These are phyloP conservation scores for Hypoxylon fuscum DNA, from an alignment of 495 filamentous ascomycete species.

Conservation along the genomic window DNA sequence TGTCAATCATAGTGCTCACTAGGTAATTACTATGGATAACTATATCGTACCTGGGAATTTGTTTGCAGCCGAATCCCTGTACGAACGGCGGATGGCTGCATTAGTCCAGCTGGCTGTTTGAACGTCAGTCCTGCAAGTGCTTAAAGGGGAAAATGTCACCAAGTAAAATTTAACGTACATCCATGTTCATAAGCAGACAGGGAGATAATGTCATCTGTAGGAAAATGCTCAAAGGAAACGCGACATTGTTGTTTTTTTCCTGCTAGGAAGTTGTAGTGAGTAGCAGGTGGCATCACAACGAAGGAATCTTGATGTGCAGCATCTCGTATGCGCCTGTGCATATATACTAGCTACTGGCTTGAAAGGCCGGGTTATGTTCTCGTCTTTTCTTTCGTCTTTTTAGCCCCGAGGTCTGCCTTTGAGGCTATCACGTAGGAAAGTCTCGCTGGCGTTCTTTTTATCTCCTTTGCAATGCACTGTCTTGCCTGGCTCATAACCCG, in stretches of 20 bases:
- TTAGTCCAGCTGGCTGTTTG: constrained; percentile 56
- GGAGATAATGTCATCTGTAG: not conserved
- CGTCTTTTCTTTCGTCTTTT: constrained; percentile 38
- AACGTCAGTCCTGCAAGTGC: constrained; percentile 47
- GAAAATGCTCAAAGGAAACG: not conserved
- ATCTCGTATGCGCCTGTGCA: constrained; percentile 12
- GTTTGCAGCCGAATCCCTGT: constrained; percentile 42
- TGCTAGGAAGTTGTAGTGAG: not conserved
- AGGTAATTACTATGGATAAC: constrained; percentile 7
- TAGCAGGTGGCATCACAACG: not conserved
- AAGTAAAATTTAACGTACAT: constrained; percentile 26
- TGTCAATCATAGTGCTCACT: constrained; percentile 10
- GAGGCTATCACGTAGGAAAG: constrained; percentile 29
- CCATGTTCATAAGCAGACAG: not conserved
- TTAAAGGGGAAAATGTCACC: constrained; percentile 15
- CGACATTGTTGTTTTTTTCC: not conserved
- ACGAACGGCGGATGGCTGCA: constrained; percentile 49
- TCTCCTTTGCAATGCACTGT: constrained; percentile 32
- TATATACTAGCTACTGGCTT: constrained; percentile 30
- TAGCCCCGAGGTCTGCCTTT: constrained; percentile 30
- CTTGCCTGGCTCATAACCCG: constrained; percentile 17
- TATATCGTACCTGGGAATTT: constrained; percentile 23
- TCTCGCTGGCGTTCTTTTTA: constrained; percentile 16
- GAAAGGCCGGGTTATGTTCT: constrained; percentile 34
- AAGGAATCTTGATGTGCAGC: constrained; percentile 11